Evolutionary conservation across 345 rosid genomes (phyloP).

Genomic region (Aethionema arabicum): DNA sequence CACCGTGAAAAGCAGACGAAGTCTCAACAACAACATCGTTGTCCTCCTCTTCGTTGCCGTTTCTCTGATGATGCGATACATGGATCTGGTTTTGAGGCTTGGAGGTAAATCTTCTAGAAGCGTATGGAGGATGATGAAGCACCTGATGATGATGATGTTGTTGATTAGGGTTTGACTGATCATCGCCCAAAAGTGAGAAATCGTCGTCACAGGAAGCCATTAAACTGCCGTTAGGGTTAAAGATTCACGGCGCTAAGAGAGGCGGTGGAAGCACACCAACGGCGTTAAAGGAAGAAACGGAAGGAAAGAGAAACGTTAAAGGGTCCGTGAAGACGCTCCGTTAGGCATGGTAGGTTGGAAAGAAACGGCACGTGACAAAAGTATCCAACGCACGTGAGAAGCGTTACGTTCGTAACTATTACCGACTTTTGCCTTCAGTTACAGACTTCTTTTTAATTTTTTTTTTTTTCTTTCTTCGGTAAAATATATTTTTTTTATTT

Average conservation of each 20-base stretch:
- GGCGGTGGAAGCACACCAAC: slow-evolving; percentile 34
- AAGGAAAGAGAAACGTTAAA: slow-evolving; percentile 34
- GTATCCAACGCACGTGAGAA: slow-evolving; percentile 1
- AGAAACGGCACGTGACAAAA: slow-evolving; percentile 23
- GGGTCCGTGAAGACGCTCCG: slow-evolving; percentile 69
- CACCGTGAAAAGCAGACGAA: slow-evolving; percentile 55
- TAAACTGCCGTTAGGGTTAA: slow-evolving; percentile 61
- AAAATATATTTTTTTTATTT: no score
- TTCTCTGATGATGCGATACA: slow-evolving; percentile 38
- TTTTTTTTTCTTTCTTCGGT: no score
- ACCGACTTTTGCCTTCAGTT: no score
- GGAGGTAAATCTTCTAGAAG: slow-evolving; percentile 44
- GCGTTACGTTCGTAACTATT: not conserved
- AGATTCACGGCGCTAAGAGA: slow-evolving; percentile 34
- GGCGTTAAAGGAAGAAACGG: slow-evolving; percentile 58
- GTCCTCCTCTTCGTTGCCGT: slow-evolving; percentile 42
- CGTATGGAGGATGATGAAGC: slow-evolving; percentile 47
- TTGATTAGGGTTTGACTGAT: slow-evolving; percentile 50
- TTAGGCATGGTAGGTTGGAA: slow-evolving; percentile 36
- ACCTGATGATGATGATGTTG: slow-evolving; percentile 42
- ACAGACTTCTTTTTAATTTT: no score
- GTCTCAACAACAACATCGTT: slow-evolving; percentile 50
- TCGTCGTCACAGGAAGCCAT: slow-evolving; percentile 97
- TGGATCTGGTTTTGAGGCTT: slow-evolving; percentile 47
- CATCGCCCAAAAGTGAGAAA: slow-evolving; percentile 68